phyloP scores from a whole-genome alignment of 805 yeast species.

The Sugiyamaella mastotermitis region DNA sequence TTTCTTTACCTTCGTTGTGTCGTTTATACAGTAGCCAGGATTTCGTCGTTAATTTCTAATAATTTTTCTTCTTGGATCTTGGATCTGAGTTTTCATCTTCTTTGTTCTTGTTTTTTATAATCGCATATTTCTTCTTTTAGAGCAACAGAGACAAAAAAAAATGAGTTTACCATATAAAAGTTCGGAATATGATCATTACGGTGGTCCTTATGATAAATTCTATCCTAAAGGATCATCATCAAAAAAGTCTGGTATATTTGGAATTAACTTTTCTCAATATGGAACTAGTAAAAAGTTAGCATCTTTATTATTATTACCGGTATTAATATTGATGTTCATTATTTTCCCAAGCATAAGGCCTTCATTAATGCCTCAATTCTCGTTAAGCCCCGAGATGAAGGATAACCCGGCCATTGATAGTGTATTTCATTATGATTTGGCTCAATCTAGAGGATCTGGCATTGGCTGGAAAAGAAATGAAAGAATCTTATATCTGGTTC shows the following conservation, averaged over 20 bases:
- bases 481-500: conserved; percentile 78
- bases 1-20: no score
- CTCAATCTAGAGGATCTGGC: conserved; percentile 54
- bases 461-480: conserved; percentile 79
- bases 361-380: conserved; percentile 5
- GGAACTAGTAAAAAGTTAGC: background rate
- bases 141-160: no score
- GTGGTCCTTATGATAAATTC: conserved; percentile 11
- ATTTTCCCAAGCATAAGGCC: conserved; percentile 9
- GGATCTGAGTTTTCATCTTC: no score
- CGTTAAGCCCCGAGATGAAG: conserved; percentile 11
- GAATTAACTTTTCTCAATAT: background rate
- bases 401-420: conserved; percentile 26
- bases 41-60: no score
- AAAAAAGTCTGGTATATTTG: background rate
- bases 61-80: no score
- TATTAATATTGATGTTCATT: conserved; percentile 8
- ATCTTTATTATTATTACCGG: conserved; percentile 9
- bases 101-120: no score
- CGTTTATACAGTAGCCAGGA: no score
- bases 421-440: conserved; percentile 70
- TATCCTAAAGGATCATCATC: background rate
- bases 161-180: conserved; percentile 23
- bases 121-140: no score
- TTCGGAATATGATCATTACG: conserved; percentile 21